phyloP scores from a whole-genome alignment of 2,329 filamentous ascomycete genomes.

The Neurospora sp. region DNA sequence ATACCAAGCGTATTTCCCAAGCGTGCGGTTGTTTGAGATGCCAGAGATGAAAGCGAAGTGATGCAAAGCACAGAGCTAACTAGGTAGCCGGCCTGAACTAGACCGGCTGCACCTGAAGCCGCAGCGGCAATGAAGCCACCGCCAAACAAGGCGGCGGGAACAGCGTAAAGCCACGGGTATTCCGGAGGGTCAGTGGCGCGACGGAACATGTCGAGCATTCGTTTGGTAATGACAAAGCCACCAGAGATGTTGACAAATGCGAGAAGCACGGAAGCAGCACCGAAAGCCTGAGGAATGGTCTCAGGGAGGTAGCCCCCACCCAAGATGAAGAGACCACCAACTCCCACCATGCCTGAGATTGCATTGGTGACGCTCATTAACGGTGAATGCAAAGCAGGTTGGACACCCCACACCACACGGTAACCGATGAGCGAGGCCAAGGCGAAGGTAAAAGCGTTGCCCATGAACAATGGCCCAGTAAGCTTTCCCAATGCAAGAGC shows the following conservation, averaged over 20 bases:
- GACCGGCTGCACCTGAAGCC: slow-evolving; percentile 68
- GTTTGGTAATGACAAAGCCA: slow-evolving; percentile 83
- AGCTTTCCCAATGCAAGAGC: slow-evolving; percentile 69
- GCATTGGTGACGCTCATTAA: slow-evolving; percentile 92
- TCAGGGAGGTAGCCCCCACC: slow-evolving; percentile 70
- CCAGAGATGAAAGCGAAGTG: slow-evolving; percentile 69
- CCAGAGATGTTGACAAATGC: slow-evolving; percentile 85
- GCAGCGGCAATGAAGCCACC: slow-evolving; percentile 74
- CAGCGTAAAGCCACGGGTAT: slow-evolving; percentile 76
- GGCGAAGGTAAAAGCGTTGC: slow-evolving; percentile 75
- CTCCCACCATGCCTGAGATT: slow-evolving; percentile 81
- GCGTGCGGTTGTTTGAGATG: slow-evolving; percentile 72
- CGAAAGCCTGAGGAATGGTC: slow-evolving; percentile 69
- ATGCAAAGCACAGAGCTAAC: slow-evolving; percentile 80
- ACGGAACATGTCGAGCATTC: slow-evolving; percentile 90
- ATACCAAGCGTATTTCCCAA: slow-evolving; percentile 82
- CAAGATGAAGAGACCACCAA: slow-evolving; percentile 82
- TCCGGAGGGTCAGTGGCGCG: slow-evolving; percentile 79
- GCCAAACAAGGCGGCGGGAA: slow-evolving; percentile 68
- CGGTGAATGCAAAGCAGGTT: slow-evolving; percentile 74
- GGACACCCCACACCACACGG: slow-evolving; percentile 78
- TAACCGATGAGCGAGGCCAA: slow-evolving; percentile 81
- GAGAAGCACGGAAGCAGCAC: slow-evolving; percentile 68
- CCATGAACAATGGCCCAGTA: slow-evolving; percentile 78
- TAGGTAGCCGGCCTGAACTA: slow-evolving; percentile 81